These are phyloP conservation scores for Beauveria scarabaeidicola DNA, from an alignment of 2,329 filamentous ascomycete species.

Conservation along the genomic window DNA sequence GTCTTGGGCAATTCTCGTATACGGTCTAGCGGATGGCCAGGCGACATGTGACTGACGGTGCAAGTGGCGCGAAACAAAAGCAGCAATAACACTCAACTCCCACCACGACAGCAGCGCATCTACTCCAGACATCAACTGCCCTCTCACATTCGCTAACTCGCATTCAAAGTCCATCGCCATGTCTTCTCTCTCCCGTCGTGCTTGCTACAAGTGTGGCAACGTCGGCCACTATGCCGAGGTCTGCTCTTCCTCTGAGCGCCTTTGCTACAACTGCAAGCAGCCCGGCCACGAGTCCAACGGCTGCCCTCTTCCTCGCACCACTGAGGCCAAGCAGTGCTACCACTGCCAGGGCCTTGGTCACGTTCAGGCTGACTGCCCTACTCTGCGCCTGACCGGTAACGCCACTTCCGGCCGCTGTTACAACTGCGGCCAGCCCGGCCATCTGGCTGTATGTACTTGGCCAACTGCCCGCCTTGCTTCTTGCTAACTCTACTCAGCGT, in stretches of 20 bases:
- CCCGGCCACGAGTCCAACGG: constrained; percentile 89
- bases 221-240: constrained; percentile 79
- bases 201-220: constrained; percentile 78
- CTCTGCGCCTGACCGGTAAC: constrained; percentile 79
- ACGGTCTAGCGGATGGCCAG: not conserved
- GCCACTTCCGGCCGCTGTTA: constrained; percentile 86
- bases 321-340: constrained; percentile 99
- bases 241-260: constrained; percentile 93
- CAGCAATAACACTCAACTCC: not conserved
- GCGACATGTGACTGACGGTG: not conserved
- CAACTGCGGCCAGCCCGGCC: constrained; percentile 86
- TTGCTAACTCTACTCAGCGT: constrained; percentile 40
- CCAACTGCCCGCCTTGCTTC: not conserved
- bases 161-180: constrained; percentile 40
- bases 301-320: constrained; percentile 92
- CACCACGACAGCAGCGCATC: not conserved
- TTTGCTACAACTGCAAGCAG: constrained; percentile 86
- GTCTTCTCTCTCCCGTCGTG: constrained; percentile 74
- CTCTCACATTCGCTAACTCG: not conserved
- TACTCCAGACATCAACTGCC: not conserved
- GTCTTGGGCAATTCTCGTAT: not conserved
- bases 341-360: constrained; percentile 98
- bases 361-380: constrained; percentile 98
- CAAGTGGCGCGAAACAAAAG: not conserved
- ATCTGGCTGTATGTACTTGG: constrained; percentile 66